Percentiles rank a stretch among this genome's conserved stretches.
These are phyloP conservation scores for Starmera stellimalicola DNA, from an alignment of 1,139 yeast genomes.

Conservation along the genomic window DNA sequence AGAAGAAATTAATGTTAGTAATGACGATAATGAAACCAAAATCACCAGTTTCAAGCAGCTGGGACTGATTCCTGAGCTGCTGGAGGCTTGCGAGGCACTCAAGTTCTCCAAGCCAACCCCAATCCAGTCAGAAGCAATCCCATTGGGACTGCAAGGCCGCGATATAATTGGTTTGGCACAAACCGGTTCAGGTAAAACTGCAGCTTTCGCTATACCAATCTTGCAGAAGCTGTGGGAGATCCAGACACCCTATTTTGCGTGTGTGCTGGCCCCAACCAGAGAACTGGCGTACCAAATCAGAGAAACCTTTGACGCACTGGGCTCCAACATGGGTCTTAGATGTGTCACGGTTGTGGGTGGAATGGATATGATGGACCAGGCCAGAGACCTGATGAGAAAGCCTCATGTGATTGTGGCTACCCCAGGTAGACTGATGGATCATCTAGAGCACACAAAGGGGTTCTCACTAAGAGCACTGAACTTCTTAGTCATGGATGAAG, in stretches of 20 bases:
- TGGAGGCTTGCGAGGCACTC: constrained; percentile 67
- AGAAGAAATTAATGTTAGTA: constrained; percentile 12
- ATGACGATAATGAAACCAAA: constrained; percentile 17
- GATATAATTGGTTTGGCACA: constrained; percentile 78
- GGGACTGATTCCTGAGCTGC: constrained; percentile 67
- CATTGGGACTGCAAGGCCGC: constrained; percentile 81
- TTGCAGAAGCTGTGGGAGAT: constrained; percentile 85
- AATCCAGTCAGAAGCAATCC: constrained; percentile 85
- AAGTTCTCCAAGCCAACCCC: constrained; percentile 74
- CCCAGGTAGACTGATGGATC: constrained; percentile 94
- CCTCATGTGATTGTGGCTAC: constrained; percentile 96
- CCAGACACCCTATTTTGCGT: constrained; percentile 80
- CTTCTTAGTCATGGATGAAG: constrained; percentile 92
- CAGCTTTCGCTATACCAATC: constrained; percentile 84
- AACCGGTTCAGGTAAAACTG: constrained; percentile 82
- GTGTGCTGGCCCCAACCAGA: constrained; percentile 92
- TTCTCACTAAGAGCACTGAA: constrained; percentile 73
- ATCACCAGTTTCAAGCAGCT: constrained; percentile 35
- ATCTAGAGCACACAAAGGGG: constrained; percentile 90
- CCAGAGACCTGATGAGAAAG: constrained; percentile 83
- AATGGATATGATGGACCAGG: constrained; percentile 97
- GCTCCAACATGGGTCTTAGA: constrained; percentile 82
- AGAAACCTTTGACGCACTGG: constrained; percentile 91
- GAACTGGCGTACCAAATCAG: constrained; percentile 94
- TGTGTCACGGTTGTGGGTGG: constrained; percentile 92